These are phyloP conservation scores for Hypoxylon subgilvum DNA, from an alignment of 495 filamentous ascomycete species.

Conservation along the genomic window DNA sequence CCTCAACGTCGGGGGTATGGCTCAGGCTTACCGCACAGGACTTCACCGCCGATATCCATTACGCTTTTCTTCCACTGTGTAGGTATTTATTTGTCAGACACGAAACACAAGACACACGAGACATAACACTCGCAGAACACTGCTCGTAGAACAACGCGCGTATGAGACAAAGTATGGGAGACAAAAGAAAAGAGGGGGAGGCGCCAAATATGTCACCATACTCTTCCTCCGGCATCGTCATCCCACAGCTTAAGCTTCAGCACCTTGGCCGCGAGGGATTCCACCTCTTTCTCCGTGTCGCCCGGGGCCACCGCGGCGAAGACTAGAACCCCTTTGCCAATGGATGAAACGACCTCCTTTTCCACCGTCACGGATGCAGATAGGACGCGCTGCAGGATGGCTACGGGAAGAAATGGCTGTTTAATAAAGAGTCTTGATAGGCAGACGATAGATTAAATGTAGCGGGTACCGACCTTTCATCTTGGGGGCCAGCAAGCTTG, in stretches of 20 bases:
- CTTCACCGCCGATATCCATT: conserved; percentile 83
- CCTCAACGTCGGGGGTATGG: background rate
- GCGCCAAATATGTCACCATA: conserved; percentile 46
- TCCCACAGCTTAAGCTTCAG: conserved; percentile 90
- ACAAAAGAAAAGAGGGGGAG: conserved; percentile 2
- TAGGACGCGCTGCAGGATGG: conserved; percentile 91
- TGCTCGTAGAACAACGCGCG: background rate
- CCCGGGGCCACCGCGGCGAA: conserved; percentile 89
- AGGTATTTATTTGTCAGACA: conserved; percentile 29
- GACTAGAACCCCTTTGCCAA: conserved; percentile 87
- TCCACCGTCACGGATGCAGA: conserved; percentile 99
- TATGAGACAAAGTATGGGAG: conserved; percentile 11
- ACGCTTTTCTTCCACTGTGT: conserved; percentile 86
- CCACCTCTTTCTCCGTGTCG: conserved; percentile 87
- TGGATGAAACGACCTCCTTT: conserved; percentile 82
- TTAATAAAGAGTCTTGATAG: conserved; percentile 5
- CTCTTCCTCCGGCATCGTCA: conserved; percentile 70
- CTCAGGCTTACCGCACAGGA: conserved; percentile 77
- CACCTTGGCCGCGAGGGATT: conserved; percentile 81
- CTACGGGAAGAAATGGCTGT: conserved; percentile 56
- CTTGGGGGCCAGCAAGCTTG: too few relatives aligned
- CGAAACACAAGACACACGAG: too few relatives aligned
- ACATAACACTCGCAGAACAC: too few relatives aligned
- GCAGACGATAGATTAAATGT: background rate
- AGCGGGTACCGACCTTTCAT: conserved; percentile 33